A percentile compares a stretch with the other conserved stretches of the same genome.
Conservation (phyloP, 257 asterid genomes). For the Striga asiatica region DNA sequence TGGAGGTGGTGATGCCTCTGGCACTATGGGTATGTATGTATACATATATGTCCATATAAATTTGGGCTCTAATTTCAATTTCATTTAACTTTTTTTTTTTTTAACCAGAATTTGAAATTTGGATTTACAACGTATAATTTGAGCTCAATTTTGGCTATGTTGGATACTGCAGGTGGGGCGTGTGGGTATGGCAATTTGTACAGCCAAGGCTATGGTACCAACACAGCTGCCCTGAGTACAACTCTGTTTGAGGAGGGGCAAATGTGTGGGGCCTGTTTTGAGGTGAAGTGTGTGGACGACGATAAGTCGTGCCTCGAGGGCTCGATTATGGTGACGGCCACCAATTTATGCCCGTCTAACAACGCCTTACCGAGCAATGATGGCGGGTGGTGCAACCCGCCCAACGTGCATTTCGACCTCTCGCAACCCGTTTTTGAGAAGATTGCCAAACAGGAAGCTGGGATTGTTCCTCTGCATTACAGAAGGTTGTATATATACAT, state of each 20-base stretch:
- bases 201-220: conserved; percentile 35
- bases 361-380: conserved; percentile 23
- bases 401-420: conserved; percentile 33
- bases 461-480: conserved; percentile 30
- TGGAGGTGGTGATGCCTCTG: conserved; percentile 59
- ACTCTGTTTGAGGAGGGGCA: conserved; percentile 27
- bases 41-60: too few relatives aligned
- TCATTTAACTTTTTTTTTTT: too few relatives aligned
- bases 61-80: too few relatives aligned
- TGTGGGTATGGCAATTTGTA: conserved; percentile 42
- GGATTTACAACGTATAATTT: too few relatives aligned
- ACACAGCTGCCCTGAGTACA: conserved; percentile 34
- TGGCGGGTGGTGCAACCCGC: conserved; percentile 50
- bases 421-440: conserved; percentile 30
- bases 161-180: conserved; percentile 35
- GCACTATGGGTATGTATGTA: conserved; percentile 43
- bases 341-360: conserved; percentile 37
- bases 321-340: conserved; percentile 28
- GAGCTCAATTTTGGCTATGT: too few relatives aligned
- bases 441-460: conserved; percentile 27
- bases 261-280: conserved; percentile 37
- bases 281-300: conserved; percentile 24
- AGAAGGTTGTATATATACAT: too few relatives aligned
- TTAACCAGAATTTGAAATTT: too few relatives aligned
- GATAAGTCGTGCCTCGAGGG: conserved; percentile 19